Conservation (phyloP, 2,329 filamentous ascomycete genomes). For the Cladosporium sp. region DNA sequence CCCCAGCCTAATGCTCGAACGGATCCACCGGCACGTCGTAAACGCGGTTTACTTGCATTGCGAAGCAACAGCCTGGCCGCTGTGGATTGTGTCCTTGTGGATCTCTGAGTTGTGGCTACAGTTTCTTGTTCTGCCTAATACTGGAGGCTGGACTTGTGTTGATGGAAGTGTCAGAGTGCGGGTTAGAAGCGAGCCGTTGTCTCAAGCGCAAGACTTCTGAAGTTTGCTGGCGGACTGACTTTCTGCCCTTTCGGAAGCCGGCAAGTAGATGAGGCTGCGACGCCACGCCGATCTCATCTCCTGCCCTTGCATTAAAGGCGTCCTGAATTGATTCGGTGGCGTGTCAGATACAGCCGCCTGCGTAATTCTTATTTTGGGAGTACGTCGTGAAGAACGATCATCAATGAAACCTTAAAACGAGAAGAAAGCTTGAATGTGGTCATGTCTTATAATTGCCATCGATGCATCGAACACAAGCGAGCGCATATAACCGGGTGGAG, state of each 20-base stretch:
- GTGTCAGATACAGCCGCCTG: not conserved
- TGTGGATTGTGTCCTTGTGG: not conserved
- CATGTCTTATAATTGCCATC: not conserved
- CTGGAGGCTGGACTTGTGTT: not conserved
- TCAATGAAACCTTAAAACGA: not conserved
- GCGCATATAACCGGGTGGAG: not conserved
- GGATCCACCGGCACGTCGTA: not conserved
- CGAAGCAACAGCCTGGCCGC: not conserved
- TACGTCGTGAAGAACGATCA: not conserved
- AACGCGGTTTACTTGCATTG: not conserved
- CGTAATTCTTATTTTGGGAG: not conserved
- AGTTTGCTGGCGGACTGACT: not conserved
- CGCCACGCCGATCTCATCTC: conserved; percentile 1
- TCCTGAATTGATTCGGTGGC: not conserved
- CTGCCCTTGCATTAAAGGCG: not conserved
- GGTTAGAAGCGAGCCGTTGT: not conserved
- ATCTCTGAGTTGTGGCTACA: not conserved
- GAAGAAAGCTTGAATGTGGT: not conserved
- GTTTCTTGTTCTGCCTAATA: not conserved
- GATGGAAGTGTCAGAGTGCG: too few species aligned
- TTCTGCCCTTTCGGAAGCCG: not conserved
- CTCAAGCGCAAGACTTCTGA: not conserved
- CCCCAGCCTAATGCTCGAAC: not conserved
- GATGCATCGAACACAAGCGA: not conserved
- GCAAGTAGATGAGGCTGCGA: not conserved